Conservation (phyloP, 305 asterid species). For the Nicotiana rustica region DNA sequence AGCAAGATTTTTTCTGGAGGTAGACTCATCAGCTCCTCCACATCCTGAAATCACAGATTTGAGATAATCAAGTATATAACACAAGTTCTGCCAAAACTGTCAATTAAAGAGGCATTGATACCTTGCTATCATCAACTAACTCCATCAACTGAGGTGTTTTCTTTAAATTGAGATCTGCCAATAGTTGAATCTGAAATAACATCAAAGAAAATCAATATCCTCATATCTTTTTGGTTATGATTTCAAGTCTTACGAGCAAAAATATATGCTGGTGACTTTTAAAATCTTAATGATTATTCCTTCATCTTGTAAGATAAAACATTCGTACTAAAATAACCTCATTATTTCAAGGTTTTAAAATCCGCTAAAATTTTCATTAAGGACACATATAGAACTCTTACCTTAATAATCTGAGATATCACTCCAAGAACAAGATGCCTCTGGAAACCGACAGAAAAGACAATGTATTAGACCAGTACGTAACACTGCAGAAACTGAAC, state of each 20-base stretch:
- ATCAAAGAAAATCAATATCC: conserved; percentile 13
- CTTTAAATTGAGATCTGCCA: conserved; percentile 89
- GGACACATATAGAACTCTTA: conserved; percentile 23
- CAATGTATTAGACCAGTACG: conserved; percentile 23
- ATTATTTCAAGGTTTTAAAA: conserved; percentile 11
- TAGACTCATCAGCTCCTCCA: conserved; percentile 88
- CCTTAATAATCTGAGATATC: conserved; percentile 63
- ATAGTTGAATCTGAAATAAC: conserved; percentile 77
- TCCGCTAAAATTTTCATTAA: neutral
- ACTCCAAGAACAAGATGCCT: conserved; percentile 63
- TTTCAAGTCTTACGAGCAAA: neutral
- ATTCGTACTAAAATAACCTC: neutral
- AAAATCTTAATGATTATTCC: neutral
- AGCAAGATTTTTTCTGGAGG: conserved; percentile 91
- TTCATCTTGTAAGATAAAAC: neutral
- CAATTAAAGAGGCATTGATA: conserved; percentile 34
- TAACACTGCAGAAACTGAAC: conserved; percentile 22
- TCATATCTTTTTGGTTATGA: neutral
- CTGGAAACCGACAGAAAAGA: conserved; percentile 44
- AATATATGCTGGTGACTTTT: neutral
- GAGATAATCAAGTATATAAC: neutral
- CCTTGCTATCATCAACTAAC: conserved; percentile 86
- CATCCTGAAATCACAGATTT: conserved; percentile 58
- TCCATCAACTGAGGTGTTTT: conserved; percentile 95
- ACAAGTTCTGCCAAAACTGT: neutral